Conservation (phyloP, 192 early-diverging fungal species). For the Umbelopsis isabellina region DNA sequence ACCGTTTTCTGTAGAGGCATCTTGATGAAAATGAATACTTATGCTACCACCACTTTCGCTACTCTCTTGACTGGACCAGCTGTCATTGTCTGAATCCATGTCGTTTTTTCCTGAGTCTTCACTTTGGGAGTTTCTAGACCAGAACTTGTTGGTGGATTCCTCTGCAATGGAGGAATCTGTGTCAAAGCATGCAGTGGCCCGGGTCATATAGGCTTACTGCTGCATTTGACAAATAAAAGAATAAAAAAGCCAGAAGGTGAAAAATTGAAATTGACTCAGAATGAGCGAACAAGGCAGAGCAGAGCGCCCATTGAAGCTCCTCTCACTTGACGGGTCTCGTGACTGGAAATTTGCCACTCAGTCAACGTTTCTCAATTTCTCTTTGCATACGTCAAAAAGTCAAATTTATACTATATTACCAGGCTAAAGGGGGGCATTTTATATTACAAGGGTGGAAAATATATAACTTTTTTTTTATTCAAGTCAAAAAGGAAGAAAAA, state of each 20-base stretch:
- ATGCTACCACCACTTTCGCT: neutral
- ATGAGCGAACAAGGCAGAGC: neutral
- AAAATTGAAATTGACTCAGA: neutral
- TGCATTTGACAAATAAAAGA: slow-evolving; percentile 14
- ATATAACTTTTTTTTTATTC: neutral
- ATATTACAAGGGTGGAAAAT: no score
- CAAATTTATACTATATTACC: no score
- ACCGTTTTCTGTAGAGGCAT: neutral
- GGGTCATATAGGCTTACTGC: slow-evolving; percentile 12
- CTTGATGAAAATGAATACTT: slow-evolving; percentile 5
- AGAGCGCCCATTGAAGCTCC: neutral
- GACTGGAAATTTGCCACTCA: no score
- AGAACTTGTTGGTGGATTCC: slow-evolving; percentile 17
- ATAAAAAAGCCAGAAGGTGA: neutral
- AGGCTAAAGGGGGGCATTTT: no score
- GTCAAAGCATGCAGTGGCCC: slow-evolving; percentile 21
- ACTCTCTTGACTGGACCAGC: neutral
- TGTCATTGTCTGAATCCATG: slow-evolving; percentile 16
- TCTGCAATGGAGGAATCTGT: slow-evolving; percentile 20
- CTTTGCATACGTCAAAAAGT: no score
- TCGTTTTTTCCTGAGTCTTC: slow-evolving; percentile 17
- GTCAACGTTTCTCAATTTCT: no score
- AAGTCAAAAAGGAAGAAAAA: no score
- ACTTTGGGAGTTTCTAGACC: neutral
- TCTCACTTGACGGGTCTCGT: no score